A percentile compares a stretch with the other conserved stretches of the same genome.
These are phyloP conservation scores for Apiotrichum brassicae DNA, from an alignment of 1,284 basidiomycete genomes.

Conservation along the genomic window DNA sequence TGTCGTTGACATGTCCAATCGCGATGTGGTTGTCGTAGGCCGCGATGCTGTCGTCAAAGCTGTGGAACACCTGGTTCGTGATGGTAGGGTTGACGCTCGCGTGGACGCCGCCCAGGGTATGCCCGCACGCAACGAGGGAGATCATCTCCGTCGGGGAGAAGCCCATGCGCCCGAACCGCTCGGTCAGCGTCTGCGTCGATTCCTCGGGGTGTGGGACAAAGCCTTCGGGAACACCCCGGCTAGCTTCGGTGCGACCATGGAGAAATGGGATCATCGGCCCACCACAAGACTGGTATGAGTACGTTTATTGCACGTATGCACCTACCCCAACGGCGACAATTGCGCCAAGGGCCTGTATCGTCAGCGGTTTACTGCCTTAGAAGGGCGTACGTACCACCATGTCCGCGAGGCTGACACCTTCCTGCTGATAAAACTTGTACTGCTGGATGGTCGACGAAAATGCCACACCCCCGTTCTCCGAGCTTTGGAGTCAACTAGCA, in stretches of 20 bases:
- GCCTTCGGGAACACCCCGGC: slow-evolving; percentile 1
- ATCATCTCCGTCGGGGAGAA: slow-evolving; percentile 15
- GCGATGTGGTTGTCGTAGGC: slow-evolving; percentile 17
- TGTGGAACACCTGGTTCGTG: slow-evolving; percentile 1
- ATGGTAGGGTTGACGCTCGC: slow-evolving; percentile 7
- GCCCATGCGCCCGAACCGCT: slow-evolving; percentile 21
- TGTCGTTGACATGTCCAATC: slow-evolving; percentile 7
- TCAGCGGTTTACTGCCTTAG: background rate
- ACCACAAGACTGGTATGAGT: slow-evolving; percentile 7
- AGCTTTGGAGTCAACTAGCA: background rate
- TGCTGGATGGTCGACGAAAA: slow-evolving; percentile 9
- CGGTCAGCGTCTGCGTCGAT: slow-evolving; percentile 11
- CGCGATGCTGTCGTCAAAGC: slow-evolving; percentile 9
- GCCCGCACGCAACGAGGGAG: slow-evolving; percentile 16
- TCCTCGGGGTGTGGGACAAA: slow-evolving; percentile 12
- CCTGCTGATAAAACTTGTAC: slow-evolving; percentile 11
- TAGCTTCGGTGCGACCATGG: slow-evolving; percentile 12
- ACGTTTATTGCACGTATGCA: too few species aligned
- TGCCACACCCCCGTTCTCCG: slow-evolving; percentile 11
- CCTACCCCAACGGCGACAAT: slow-evolving; percentile 13
- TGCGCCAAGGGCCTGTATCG: slow-evolving; percentile 10
- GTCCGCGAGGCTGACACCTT: slow-evolving; percentile 16
- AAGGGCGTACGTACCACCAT: slow-evolving; percentile 1
- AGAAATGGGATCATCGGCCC: slow-evolving; percentile 16
- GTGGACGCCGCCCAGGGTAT: slow-evolving; percentile 20